These are phyloP conservation scores for Aschersonia sp. DNA, from an alignment of 2,329 filamentous ascomycete species.

Conservation along the genomic window DNA sequence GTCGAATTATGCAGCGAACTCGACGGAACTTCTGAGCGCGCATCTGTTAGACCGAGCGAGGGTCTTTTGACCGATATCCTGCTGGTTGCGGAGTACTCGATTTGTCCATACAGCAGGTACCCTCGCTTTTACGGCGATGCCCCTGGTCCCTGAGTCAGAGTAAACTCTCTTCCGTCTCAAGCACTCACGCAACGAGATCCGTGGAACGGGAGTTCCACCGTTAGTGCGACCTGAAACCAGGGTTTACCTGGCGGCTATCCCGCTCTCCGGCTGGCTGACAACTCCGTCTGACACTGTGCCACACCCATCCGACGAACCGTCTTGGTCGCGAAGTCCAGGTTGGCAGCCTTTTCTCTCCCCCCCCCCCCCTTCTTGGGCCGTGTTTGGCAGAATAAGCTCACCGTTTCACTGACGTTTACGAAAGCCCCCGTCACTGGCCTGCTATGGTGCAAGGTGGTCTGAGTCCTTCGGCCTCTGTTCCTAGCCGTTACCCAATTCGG, in stretches of 20 bases:
- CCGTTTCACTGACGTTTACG: neutral
- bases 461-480: slow-evolving; percentile 1
- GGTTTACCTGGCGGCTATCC: neutral
- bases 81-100: neutral
- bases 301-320: neutral
- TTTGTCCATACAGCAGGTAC: neutral
- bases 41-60: too few species aligned
- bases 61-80: too few species aligned
- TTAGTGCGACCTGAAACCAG: neutral
- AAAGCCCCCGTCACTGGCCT: neutral
- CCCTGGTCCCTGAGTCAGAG: neutral
- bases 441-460: neutral
- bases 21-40: too few species aligned
- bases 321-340: neutral
- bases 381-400: neutral
- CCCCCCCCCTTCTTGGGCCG: too few species aligned
- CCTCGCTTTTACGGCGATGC: too few species aligned
- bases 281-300: neutral
- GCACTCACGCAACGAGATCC: neutral
- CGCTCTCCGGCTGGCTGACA: neutral
- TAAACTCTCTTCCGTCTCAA: neutral
- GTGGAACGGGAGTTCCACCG: neutral
- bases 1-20: too few species aligned
- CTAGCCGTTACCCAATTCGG: slow-evolving; percentile 15
- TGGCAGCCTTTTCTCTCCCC: too few species aligned